Conservation (phyloP, 352 stramenopile species). For the Pythium angustatum region DNA sequence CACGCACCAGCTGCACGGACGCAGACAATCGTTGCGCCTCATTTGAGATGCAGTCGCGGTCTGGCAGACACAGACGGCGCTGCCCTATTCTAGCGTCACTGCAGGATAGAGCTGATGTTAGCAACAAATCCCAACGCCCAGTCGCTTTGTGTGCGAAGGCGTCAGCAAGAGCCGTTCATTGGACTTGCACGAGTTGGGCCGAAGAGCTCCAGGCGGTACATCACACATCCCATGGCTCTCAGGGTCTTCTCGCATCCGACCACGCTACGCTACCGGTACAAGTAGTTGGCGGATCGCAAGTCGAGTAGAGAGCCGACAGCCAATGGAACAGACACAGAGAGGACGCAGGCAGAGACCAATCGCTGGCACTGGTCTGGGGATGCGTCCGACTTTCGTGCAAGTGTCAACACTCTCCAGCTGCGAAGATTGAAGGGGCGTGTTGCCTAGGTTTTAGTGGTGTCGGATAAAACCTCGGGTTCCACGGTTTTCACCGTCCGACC, state of each 20-base stretch:
- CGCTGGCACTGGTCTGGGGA: neutral
- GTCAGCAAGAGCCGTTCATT: too few species aligned
- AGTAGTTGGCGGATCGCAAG: too few species aligned
- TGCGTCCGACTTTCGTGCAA: constrained; percentile 18
- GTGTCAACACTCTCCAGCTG: constrained; percentile 15
- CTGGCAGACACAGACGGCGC: neutral
- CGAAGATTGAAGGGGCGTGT: neutral
- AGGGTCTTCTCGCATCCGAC: constrained; percentile 9
- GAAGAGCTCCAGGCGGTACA: too few species aligned
- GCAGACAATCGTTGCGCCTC: neutral
- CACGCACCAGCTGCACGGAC: too few species aligned
- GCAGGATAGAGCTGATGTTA: neutral
- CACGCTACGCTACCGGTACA: too few species aligned
- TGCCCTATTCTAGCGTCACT: neutral
- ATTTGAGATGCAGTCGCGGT: too few species aligned
- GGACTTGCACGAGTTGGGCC: too few species aligned
- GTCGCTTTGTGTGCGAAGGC: too few species aligned
- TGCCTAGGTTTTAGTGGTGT: constrained; percentile 17
- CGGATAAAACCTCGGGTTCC: constrained; percentile 21
- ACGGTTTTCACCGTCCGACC: constrained; percentile 18
- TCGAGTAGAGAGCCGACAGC: neutral
- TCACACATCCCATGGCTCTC: too few species aligned
- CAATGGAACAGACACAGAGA: constrained; percentile 16
- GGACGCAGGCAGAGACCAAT: constrained; percentile 8
- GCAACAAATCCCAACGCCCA: too few species aligned